These are phyloP conservation scores for Meripilus lineatus DNA, from an alignment of 1,284 basidiomycete genomes.

Conservation along the genomic window DNA sequence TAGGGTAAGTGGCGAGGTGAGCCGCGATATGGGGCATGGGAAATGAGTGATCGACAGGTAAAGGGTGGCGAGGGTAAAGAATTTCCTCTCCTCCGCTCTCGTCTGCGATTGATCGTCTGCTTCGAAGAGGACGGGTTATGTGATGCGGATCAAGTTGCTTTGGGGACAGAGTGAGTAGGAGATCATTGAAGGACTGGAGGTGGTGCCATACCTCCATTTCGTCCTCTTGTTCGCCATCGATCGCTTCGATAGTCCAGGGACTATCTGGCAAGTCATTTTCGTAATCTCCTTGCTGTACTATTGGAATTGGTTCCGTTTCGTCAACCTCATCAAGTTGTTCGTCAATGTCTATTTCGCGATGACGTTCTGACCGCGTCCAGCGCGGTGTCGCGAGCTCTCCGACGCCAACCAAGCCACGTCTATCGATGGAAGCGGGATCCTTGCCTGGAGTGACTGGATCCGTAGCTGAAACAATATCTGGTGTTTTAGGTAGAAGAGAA, in stretches of 20 bases:
- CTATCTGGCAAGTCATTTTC: constrained; percentile 53
- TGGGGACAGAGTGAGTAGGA: constrained; percentile 11
- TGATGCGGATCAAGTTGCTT: constrained; percentile 37
- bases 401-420: constrained; percentile 86
- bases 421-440: constrained; percentile 82
- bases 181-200: constrained; percentile 7
- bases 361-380: constrained; percentile 55
- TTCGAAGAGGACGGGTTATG: constrained; percentile 44
- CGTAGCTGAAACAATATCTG: constrained; percentile 33
- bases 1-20: neutral
- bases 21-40: constrained; percentile 9
- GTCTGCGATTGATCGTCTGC: constrained; percentile 60
- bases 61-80: constrained; percentile 65
- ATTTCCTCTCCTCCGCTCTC: constrained; percentile 84
- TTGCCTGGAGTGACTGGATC: constrained; percentile 70
- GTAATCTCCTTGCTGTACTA: constrained; percentile 32
- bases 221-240: constrained; percentile 72
- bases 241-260: constrained; percentile 83
- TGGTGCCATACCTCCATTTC: constrained; percentile 50
- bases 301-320: constrained; percentile 38
- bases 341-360: constrained; percentile 30
- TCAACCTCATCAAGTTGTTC: constrained; percentile 31
- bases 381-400: constrained; percentile 97
- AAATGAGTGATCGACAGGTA: constrained; percentile 28
- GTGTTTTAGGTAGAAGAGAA: constrained; percentile 33